phyloP scores from a whole-genome alignment of 2,329 filamentous ascomycete species.

The Chalaropsis ovoidea region DNA sequence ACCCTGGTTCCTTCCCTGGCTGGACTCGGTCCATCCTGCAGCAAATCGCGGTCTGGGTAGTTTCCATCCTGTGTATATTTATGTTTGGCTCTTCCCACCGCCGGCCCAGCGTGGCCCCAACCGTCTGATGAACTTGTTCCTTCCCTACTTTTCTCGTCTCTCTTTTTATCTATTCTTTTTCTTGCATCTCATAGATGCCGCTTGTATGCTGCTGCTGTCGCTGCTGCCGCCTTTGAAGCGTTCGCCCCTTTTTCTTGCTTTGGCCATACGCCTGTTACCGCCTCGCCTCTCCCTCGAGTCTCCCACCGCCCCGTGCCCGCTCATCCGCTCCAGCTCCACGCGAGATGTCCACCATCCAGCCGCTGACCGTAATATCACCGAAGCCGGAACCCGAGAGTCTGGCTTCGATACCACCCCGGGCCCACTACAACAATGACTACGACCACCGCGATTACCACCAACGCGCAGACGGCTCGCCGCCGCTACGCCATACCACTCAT shows the following conservation, averaged over 20 bases:
- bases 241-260: neutral
- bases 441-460: neutral
- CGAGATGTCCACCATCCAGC: neutral
- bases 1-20: neutral
- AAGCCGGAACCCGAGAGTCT: neutral
- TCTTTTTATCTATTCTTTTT: neutral
- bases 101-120: neutral
- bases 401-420: neutral
- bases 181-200: neutral
- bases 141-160: neutral
- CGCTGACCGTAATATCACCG: neutral
- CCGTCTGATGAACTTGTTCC: too few relatives aligned
- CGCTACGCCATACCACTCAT: neutral
- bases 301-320: conserved; percentile 1
- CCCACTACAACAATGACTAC: neutral
- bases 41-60: conserved; percentile 3
- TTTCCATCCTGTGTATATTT: neutral
- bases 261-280: neutral
- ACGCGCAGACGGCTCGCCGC: neutral
- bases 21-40: neutral
- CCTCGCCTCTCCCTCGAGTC: neutral
- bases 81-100: neutral
- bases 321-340: neutral
- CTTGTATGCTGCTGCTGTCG: neutral
- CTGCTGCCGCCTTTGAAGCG: neutral